These are phyloP conservation scores for Phytopythium oedochilum DNA, from an alignment of 352 stramenopile genomes.

Conservation along the genomic window DNA sequence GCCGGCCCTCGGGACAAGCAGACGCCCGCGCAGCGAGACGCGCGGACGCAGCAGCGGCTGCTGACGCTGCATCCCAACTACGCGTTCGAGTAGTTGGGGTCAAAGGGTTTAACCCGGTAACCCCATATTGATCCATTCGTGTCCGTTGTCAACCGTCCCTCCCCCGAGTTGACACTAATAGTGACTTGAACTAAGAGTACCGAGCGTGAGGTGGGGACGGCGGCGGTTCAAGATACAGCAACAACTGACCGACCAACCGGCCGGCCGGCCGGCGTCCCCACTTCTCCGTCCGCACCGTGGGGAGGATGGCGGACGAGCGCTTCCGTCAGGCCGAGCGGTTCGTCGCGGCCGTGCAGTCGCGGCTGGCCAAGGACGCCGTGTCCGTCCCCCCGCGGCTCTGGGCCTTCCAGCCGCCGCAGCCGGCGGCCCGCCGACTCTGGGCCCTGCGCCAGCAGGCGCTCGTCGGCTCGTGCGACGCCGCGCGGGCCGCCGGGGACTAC, in stretches of 20 bases:
- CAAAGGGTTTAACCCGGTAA: too few relatives aligned
- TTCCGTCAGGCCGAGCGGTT: slow-evolving; percentile 55
- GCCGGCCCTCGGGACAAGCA: too few relatives aligned
- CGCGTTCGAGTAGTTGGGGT: slow-evolving; percentile 64
- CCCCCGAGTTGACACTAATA: too few relatives aligned
- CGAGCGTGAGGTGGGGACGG: too few relatives aligned
- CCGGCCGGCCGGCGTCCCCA: neutral
- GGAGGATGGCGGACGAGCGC: neutral
- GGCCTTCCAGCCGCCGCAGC: slow-evolving; percentile 36
- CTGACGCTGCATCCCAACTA: slow-evolving; percentile 81
- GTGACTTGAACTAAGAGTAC: too few relatives aligned
- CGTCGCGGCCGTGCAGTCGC: slow-evolving; percentile 46
- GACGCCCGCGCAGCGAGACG: slow-evolving; percentile 40
- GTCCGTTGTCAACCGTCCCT: too few relatives aligned
- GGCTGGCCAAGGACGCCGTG: slow-evolving; percentile 41
- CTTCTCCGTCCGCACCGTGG: neutral
- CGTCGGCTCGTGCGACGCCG: slow-evolving; percentile 55
- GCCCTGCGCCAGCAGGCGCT: slow-evolving; percentile 51
- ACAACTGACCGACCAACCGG: too few relatives aligned
- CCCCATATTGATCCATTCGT: too few relatives aligned
- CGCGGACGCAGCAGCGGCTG: slow-evolving; percentile 63
- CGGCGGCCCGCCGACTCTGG: slow-evolving; percentile 36
- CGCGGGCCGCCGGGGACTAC: slow-evolving; percentile 44
- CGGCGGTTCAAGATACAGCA: too few relatives aligned
- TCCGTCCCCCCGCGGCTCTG: slow-evolving; percentile 43